Evolutionary conservation across 345 rosid species (phyloP).

Genomic region (Hibiscus trionum): DNA sequence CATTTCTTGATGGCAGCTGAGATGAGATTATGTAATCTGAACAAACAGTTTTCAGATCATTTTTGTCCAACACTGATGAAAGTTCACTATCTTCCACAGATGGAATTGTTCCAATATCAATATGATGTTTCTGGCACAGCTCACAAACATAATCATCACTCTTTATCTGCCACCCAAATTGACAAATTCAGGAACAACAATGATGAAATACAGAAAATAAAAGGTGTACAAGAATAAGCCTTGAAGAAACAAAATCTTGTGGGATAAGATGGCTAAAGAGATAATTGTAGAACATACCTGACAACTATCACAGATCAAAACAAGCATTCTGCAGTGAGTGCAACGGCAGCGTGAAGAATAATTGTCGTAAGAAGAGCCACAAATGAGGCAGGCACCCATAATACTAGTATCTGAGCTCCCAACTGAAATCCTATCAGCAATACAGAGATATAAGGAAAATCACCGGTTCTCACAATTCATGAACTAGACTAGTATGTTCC

Average conservation of each 20-base stretch:
- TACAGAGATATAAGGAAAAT: conserved; percentile 4
- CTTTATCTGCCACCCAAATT: conserved; percentile 39
- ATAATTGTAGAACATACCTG: conserved; percentile 33
- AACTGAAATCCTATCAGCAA: conserved; percentile 65
- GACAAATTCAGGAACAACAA: conserved; percentile 17
- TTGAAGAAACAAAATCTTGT: background rate
- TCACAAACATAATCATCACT: conserved; percentile 59
- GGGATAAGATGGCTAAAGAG: background rate
- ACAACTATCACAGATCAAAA: conserved; percentile 72
- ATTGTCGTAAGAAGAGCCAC: conserved; percentile 64
- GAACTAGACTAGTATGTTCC: background rate
- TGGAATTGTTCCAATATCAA: conserved; percentile 15
- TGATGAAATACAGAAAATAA: background rate
- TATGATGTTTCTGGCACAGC: conserved; percentile 69
- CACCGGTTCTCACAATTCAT: background rate
- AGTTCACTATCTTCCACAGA: conserved; percentile 18
- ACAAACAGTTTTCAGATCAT: conserved; percentile 14
- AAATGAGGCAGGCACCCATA: conserved; percentile 67
- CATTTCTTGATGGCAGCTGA: conserved; percentile 30
- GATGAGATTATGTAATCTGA: conserved; percentile 19
- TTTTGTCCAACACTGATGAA: conserved; percentile 7
- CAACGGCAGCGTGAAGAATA: conserved; percentile 83
- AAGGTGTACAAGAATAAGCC: background rate
- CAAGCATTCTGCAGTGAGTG: conserved; percentile 77
- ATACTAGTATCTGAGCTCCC: conserved; percentile 60